Percentiles rank a stretch among this genome's conserved stretches.
phyloP scores from a whole-genome alignment of 2,329 filamentous ascomycete species.

The Diaporthe citrichinensis region DNA sequence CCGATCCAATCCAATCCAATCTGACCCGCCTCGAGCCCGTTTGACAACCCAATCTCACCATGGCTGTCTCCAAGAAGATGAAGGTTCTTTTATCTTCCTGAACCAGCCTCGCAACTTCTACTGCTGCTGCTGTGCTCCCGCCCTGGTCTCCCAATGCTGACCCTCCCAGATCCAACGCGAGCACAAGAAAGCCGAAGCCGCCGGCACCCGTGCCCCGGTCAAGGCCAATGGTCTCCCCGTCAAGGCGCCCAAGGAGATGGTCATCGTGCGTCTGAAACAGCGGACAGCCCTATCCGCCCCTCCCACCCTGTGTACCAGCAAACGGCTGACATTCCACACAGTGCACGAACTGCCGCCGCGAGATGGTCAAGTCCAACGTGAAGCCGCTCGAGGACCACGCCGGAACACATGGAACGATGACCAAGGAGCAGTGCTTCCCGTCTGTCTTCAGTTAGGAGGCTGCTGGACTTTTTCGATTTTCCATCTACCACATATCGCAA shows the following conservation, averaged over 20 bases:
- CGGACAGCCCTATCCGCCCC: slow-evolving; percentile 28
- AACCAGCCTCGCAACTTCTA: not conserved
- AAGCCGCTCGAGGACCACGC: slow-evolving; percentile 68
- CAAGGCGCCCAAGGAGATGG: slow-evolving; percentile 67
- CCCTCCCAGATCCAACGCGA: slow-evolving; percentile 62
- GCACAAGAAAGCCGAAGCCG: slow-evolving; percentile 68
- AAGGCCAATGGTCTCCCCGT: slow-evolving; percentile 69
- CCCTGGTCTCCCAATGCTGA: slow-evolving; percentile 27
- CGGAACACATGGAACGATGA: slow-evolving; percentile 64
- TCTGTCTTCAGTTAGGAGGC: slow-evolving; percentile 54
- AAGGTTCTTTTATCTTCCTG: slow-evolving; percentile 30
- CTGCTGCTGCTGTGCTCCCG: slow-evolving; percentile 27
- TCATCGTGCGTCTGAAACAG: slow-evolving; percentile 55
- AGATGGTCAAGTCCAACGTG: slow-evolving; percentile 65
- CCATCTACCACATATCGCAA: not conserved
- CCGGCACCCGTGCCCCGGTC: slow-evolving; percentile 66
- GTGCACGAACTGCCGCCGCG: slow-evolving; percentile 66
- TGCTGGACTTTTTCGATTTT: not conserved
- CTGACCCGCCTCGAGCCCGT: not conserved
- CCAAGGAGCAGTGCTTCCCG: slow-evolving; percentile 72
- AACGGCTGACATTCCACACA: slow-evolving; percentile 46
- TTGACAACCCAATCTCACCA: slow-evolving; percentile 29
- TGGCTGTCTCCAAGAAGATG: slow-evolving; percentile 51
- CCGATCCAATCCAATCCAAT: not conserved
- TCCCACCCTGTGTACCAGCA: not conserved